A percentile compares a stretch with the other conserved stretches of the same genome.
These are phyloP conservation scores for Azolla pinnata DNA, from an alignment of 75 land plant species.

Conservation along the genomic window DNA sequence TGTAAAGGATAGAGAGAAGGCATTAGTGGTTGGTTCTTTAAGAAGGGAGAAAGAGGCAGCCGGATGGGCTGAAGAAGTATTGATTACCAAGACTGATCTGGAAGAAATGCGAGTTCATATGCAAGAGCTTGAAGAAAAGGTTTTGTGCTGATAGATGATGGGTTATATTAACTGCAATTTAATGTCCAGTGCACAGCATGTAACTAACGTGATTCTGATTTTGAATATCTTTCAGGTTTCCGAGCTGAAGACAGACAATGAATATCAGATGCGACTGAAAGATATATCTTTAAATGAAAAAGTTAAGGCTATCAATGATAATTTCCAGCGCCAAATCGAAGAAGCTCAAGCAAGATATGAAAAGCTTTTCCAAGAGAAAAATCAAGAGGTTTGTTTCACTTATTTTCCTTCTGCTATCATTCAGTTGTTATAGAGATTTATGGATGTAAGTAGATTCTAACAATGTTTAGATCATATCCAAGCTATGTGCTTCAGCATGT, in stretches of 20 bases:
- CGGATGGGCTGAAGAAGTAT: slow-evolving; percentile 26
- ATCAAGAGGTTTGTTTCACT: slow-evolving; percentile 19
- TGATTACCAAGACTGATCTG: slow-evolving; percentile 20
- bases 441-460: too few relatives aligned
- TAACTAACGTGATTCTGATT: background rate
- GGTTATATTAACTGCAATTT: background rate
- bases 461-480: too few relatives aligned
- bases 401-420: background rate
- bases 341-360: slow-evolving; percentile 17
- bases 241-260: slow-evolving; percentile 18
- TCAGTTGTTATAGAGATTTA: too few relatives aligned
- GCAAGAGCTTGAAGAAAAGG: slow-evolving; percentile 29
- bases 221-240: slow-evolving; percentile 13
- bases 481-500: too few relatives aligned
- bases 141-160: slow-evolving; percentile 4
- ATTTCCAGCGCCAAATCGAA: slow-evolving; percentile 13
- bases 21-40: slow-evolving; percentile 6
- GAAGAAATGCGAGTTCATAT: slow-evolving; percentile 26
- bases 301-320: slow-evolving; percentile 16
- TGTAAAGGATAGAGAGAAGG: slow-evolving; percentile 28
- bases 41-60: slow-evolving; percentile 26
- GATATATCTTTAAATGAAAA: slow-evolving; percentile 16
- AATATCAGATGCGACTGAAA: slow-evolving; percentile 29
- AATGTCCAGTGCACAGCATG: background rate
- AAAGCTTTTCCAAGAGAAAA: slow-evolving; percentile 24